phyloP scores from a whole-genome alignment of 1,139 yeast genomes.

The Debaryomyces psychrophilus region DNA sequence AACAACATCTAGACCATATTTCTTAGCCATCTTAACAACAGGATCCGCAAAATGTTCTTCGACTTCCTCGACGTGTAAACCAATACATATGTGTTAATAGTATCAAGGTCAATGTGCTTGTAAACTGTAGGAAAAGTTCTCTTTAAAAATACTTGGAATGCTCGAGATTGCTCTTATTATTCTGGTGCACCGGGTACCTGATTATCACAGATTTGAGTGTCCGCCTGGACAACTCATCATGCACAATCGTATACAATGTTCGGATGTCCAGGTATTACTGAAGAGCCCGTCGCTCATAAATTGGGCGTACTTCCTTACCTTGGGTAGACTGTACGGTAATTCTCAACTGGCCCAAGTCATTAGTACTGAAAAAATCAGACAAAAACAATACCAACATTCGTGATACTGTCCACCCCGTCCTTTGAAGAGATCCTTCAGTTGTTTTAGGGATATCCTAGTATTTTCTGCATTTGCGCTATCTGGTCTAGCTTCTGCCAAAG shows the following conservation, averaged over 20 bases:
- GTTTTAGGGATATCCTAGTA: background rate
- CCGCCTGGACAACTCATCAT: constrained; percentile 47
- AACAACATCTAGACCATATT: constrained; percentile 38
- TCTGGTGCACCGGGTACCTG: constrained; percentile 41
- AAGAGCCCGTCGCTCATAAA: constrained; percentile 35
- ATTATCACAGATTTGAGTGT: constrained; percentile 49
- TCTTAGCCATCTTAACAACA: constrained; percentile 31
- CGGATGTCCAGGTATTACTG: constrained; percentile 31
- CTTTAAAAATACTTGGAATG: constrained; percentile 59
- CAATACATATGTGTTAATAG: constrained; percentile 61
- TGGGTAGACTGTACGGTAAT: constrained; percentile 24
- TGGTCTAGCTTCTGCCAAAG: background rate
- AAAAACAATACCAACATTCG: background rate
- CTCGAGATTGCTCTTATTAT: constrained; percentile 46
- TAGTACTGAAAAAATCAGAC: constrained; percentile 25
- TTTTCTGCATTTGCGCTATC: background rate
- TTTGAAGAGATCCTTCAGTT: background rate
- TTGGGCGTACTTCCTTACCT: constrained; percentile 30
- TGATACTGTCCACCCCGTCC: background rate
- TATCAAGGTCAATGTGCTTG: constrained; percentile 49
- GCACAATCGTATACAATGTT: constrained; percentile 33
- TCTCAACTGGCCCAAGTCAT: constrained; percentile 24
- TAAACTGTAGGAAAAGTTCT: constrained; percentile 63
- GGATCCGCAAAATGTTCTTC: constrained; percentile 26
- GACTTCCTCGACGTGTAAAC: constrained; percentile 48